Percentiles rank a stretch among this genome's conserved stretches.
Evolutionary conservation across 2,329 filamentous ascomycete species (phyloP).

Genomic region (Scytalidium lignicola): DNA sequence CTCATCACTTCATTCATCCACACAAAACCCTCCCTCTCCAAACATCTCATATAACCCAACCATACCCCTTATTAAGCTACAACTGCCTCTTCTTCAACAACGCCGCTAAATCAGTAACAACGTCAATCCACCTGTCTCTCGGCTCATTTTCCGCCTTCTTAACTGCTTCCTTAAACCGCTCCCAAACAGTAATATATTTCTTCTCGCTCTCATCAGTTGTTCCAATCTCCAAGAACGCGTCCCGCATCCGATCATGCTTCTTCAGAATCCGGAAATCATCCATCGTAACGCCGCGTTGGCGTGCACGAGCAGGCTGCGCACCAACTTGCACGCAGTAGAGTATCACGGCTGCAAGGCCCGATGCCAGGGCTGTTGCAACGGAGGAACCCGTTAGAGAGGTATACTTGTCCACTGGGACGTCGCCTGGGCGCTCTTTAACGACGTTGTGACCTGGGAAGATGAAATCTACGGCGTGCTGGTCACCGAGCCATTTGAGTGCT

Average conservation of each 20-base stretch:
- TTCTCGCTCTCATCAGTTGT: conserved; percentile 9
- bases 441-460: conserved; percentile 19
- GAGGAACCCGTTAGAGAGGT: conserved; percentile 16
- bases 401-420: conserved; percentile 4
- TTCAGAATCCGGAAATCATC: conserved; percentile 12
- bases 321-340: conserved; percentile 24
- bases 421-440: conserved; percentile 1
- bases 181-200: conserved; percentile 25
- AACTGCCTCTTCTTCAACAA: background rate
- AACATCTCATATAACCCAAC: no score
- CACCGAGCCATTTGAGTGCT: conserved; percentile 15
- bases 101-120: background rate
- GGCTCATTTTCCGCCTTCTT: conserved; percentile 3
- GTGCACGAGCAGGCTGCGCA: conserved; percentile 2
- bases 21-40: no score
- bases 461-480: conserved; percentile 22
- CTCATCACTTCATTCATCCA: no score
- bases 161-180: conserved; percentile 16
- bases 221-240: conserved; percentile 17
- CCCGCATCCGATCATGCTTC: conserved; percentile 17
- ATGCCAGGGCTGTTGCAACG: conserved; percentile 26
- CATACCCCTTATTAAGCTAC: no score
- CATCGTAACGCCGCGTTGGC: conserved; percentile 5
- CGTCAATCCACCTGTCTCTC: background rate
- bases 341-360: conserved; percentile 27